Evolutionary conservation across 2,329 filamentous ascomycete genomes (phyloP), one percentile per base, ranked within the genome.

Genomic region (Gliomastix tumulicola): DNA sequence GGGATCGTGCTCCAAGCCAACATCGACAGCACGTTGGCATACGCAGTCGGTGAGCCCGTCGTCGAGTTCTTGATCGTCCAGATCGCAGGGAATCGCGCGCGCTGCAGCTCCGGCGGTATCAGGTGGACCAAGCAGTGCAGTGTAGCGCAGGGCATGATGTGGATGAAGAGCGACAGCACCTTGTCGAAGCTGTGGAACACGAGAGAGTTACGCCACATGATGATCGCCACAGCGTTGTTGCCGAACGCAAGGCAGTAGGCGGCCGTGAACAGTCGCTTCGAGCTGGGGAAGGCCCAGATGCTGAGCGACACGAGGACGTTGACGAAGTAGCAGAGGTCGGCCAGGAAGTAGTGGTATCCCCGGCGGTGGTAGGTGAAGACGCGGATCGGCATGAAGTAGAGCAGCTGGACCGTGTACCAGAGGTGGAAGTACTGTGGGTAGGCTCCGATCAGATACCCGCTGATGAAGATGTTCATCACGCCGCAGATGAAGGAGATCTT

Each of bases 181-280:
- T 98, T 98, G 71, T 98, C 92, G 62, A 98, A 81, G 55, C 88
- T 94, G 68, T 98, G 92, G 60, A 98, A 98, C 32, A 98, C 92
- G 54, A 98, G 76, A 21, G 89, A 96, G 59, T 98, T 98, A 45
- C 92, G 81, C 92, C 92, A 98, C 89, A 98, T 92, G 55, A 92
- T 88, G 57, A 98, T 97, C 11, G 92, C 92, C 32, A 96, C 81
- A 16, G 92, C 92, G 55, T 98, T 98, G 63, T 98, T 98, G 44
- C 92, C 92, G 54, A 87, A 94, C 9, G 89, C 86, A 22, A 98
- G 70, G 53, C 92, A 97, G 60, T 89, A 98, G 1, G 87, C 83
- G 47, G 88, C 82, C 45, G 94, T 92, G 59, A 98, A 89, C 13
- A 98, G 74, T 31, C 90, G 81, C 60, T 94, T 95, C 11, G 89